Percentiles rank a stretch among this genome's conserved stretches.
Conservation (phyloP, 2,329 filamentous ascomycete genomes). For the Cladosporium sp. region DNA sequence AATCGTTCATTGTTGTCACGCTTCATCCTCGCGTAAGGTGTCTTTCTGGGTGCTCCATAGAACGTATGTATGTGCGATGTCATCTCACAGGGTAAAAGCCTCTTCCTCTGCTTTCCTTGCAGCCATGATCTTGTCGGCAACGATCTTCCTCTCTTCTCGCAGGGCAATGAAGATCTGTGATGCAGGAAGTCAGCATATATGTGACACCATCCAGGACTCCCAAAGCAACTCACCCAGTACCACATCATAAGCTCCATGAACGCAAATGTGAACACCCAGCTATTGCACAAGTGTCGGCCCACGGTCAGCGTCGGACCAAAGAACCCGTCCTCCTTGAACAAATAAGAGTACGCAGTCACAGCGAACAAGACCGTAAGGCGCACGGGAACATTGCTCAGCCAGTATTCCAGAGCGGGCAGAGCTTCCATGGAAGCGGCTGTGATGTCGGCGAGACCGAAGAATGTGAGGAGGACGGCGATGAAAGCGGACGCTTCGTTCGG, state of each 20-base stretch:
- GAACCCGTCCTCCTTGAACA: slow-evolving; percentile 53
- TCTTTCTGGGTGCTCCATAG: no score
- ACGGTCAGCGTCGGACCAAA: slow-evolving; percentile 31
- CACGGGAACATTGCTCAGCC: slow-evolving; percentile 55
- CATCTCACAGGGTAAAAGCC: background rate
- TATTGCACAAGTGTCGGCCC: slow-evolving; percentile 70
- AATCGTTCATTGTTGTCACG: no score
- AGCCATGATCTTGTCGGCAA: slow-evolving; percentile 30
- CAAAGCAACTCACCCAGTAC: slow-evolving; percentile 65
- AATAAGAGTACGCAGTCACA: slow-evolving; percentile 61
- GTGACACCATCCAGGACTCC: background rate
- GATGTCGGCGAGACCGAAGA: slow-evolving; percentile 50
- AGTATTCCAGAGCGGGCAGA: slow-evolving; percentile 42
- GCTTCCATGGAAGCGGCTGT: slow-evolving; percentile 43
- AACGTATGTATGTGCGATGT: no score
- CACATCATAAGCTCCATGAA: slow-evolving; percentile 80
- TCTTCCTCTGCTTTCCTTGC: slow-evolving; percentile 36
- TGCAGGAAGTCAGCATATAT: background rate
- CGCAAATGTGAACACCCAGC: slow-evolving; percentile 76
- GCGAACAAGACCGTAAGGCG: slow-evolving; percentile 60
- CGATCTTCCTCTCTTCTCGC: slow-evolving; percentile 55
- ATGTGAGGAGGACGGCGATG: slow-evolving; percentile 65
- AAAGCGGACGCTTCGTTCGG: slow-evolving; percentile 65
- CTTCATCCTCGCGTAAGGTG: no score
- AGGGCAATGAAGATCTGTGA: slow-evolving; percentile 58